Conservation (phyloP, 305 asterid species). For the Fraxinus albicans region DNA sequence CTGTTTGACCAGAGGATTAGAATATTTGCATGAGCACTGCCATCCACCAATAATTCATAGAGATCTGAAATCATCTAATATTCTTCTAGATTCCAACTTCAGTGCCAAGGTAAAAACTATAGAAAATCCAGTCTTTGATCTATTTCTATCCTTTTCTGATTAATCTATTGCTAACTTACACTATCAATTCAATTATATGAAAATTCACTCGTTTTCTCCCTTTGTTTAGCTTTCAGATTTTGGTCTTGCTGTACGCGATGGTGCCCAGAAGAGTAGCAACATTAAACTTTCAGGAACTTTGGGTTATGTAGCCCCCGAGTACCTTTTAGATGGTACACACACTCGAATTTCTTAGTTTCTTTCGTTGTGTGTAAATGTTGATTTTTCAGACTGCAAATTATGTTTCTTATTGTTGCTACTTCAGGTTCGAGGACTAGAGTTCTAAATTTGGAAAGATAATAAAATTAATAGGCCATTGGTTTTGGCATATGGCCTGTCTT, state of each 20-base stretch:
- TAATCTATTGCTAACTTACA: neutral
- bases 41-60: slow-evolving; percentile 73
- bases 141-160: neutral
- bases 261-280: slow-evolving; percentile 47
- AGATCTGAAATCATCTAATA: slow-evolving; percentile 83
- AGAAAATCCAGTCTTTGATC: neutral
- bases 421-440: neutral
- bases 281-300: slow-evolving; percentile 75
- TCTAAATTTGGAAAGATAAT: neutral
- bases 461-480: neutral
- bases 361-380: neutral
- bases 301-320: slow-evolving; percentile 86
- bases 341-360: slow-evolving; percentile 5
- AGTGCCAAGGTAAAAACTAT: slow-evolving; percentile 58
- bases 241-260: slow-evolving; percentile 66
- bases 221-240: slow-evolving; percentile 64
- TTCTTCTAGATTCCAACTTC: slow-evolving; percentile 72
- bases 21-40: slow-evolving; percentile 69
- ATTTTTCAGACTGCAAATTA: neutral
- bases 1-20: slow-evolving; percentile 63
- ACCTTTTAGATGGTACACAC: slow-evolving; percentile 64
- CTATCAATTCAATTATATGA: slow-evolving; percentile 1
- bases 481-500: neutral
- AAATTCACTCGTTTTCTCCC: slow-evolving; percentile 14
- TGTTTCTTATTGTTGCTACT: neutral